phyloP scores from a whole-genome alignment of 1,284 basidiomycete species.

The Omphalotus olearius region DNA sequence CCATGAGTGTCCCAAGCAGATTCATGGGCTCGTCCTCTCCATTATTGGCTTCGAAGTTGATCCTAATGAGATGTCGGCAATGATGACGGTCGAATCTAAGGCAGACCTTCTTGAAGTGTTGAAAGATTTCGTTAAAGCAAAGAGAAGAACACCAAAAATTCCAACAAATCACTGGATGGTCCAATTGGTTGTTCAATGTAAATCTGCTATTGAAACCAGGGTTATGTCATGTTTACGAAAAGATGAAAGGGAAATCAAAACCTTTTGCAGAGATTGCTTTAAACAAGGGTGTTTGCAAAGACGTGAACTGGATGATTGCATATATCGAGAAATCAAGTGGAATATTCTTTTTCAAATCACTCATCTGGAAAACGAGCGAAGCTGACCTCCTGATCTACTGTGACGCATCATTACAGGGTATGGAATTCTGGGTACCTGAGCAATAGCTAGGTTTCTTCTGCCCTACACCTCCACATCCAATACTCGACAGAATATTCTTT shows the following conservation, averaged over 20 bases:
- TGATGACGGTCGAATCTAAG: too few relatives aligned
- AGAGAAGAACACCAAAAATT: conserved; percentile 21
- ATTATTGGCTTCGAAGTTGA: too few relatives aligned
- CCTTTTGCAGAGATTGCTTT: conserved; percentile 22
- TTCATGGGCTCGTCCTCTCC: too few relatives aligned
- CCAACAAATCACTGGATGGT: conserved; percentile 23
- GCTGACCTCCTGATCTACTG: conserved; percentile 25
- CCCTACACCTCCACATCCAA: neutral
- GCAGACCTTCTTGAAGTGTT: conserved; percentile 17
- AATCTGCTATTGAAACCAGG: conserved; percentile 24
- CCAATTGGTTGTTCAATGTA: conserved; percentile 32
- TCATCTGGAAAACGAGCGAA: conserved; percentile 19
- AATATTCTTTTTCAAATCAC: conserved; percentile 24
- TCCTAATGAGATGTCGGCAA: too few relatives aligned
- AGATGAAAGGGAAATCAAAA: conserved; percentile 13
- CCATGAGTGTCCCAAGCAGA: conserved; percentile 31
- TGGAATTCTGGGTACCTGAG: conserved; percentile 28
- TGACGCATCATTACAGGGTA: conserved; percentile 25
- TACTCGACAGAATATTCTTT: conserved; percentile 23
- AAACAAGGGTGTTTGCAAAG: conserved; percentile 22
- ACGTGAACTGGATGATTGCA: conserved; percentile 29
- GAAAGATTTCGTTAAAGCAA: conserved; percentile 16
- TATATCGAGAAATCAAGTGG: conserved; percentile 22
- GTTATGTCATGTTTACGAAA: conserved; percentile 28
- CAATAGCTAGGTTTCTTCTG: conserved; percentile 17